Percentiles rank a stretch among this genome's conserved stretches.
Evolutionary conservation across 2,329 filamentous ascomycete genomes (phyloP).

Genomic region (Trichoderma atrobrunneum): DNA sequence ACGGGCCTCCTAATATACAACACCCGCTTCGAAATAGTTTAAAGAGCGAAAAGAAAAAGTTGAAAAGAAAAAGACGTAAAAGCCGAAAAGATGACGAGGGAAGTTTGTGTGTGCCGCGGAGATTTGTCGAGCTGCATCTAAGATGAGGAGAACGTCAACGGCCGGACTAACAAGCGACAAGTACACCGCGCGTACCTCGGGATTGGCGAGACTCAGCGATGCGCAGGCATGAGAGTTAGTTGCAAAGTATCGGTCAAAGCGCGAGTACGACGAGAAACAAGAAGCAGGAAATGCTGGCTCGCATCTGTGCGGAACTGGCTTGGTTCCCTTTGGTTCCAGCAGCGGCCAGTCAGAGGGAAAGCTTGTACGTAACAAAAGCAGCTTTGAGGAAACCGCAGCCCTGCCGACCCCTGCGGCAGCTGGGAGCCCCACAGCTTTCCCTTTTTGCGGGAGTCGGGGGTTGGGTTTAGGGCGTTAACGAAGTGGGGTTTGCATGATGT

Average conservation of each 20-base stretch:
- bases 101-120: slow-evolving; percentile 26
- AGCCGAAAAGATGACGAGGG: not conserved
- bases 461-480: not conserved
- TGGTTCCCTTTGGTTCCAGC: not conserved
- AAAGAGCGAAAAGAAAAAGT: not conserved
- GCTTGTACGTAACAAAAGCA: not conserved
- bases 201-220: not conserved
- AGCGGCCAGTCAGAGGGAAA: not conserved
- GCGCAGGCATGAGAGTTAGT: not conserved
- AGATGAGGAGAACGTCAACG: not conserved
- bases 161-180: not conserved
- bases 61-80: not conserved
- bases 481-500: not conserved
- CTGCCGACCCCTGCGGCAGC: not conserved
- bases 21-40: not conserved
- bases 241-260: not conserved
- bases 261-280: not conserved
- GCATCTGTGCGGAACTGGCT: not conserved
- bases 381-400: not conserved
- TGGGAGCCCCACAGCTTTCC: not conserved
- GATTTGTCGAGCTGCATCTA: slow-evolving; percentile 24
- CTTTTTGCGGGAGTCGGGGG: not conserved
- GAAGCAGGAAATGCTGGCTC: not conserved
- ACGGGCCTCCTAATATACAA: not conserved
- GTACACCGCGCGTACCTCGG: not conserved